These are phyloP conservation scores for Pneumocystis canis DNA, from an alignment of 1,139 yeast species.

Conservation along the genomic window DNA sequence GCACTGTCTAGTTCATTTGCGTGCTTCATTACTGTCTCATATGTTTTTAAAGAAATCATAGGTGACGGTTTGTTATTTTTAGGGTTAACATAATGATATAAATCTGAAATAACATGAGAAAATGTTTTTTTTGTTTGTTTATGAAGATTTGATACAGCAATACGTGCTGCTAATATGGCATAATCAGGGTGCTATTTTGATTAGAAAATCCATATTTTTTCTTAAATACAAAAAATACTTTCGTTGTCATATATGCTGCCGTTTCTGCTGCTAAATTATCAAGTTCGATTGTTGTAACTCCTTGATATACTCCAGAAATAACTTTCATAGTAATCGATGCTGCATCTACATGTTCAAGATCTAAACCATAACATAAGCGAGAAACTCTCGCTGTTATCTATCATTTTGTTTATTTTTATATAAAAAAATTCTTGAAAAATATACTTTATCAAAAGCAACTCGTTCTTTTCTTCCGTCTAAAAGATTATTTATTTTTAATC, in stretches of 20 bases:
- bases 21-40: slow-evolving; percentile 45
- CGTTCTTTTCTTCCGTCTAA: slow-evolving; percentile 68
- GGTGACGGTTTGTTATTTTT: slow-evolving; percentile 62
- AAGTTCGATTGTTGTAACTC: slow-evolving; percentile 86
- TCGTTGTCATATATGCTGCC: slow-evolving; percentile 88
- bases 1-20: slow-evolving; percentile 66
- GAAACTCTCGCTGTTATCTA: slow-evolving; percentile 47
- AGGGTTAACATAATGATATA: slow-evolving; percentile 67
- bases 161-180: slow-evolving; percentile 86
- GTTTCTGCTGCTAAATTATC: slow-evolving; percentile 93
- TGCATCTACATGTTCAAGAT: slow-evolving; percentile 70
- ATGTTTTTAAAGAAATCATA: slow-evolving; percentile 63
- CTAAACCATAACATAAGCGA: slow-evolving; percentile 68
- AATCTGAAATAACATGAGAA: slow-evolving; percentile 58
- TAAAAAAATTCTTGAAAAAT: background rate
- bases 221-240: background rate
- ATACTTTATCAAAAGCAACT: slow-evolving; percentile 55
- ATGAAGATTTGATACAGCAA: slow-evolving; percentile 82
- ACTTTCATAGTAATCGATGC: slow-evolving; percentile 81
- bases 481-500: background rate
- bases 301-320: slow-evolving; percentile 84
- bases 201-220: slow-evolving; percentile 21
- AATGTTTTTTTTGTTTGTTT: slow-evolving; percentile 85
- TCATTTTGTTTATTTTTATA: background rate
- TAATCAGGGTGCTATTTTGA: slow-evolving; percentile 63